Evolutionary conservation across 1,139 yeast species (phyloP), one percentile per base, ranked within the genome.

Genomic region (Schizosaccharomyces versatilis): DNA sequence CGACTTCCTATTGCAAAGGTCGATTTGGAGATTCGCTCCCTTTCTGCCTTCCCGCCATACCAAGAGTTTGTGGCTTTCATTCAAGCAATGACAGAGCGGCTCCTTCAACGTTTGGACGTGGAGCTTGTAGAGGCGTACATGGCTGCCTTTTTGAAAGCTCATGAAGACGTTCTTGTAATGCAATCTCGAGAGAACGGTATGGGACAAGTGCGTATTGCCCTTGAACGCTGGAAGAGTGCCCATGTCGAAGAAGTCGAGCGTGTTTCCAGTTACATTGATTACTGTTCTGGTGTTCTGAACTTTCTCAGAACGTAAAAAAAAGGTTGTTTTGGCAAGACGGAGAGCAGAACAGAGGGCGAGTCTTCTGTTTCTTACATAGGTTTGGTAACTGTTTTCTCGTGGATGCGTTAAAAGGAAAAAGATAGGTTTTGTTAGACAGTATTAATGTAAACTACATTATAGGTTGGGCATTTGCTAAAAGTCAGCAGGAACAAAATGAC

Each of bases 21-120:
- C 32, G 98, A 90, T 65, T 68, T 90, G 57, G 98, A 93, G 67
- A 78, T 90, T 56, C 78, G 94, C 61, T 81, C 96, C 1, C 67
- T 90, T 57, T 77, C 79, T 61, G 69, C 84, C 0, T 65, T 68
- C 38, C 76, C 80, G 8, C 84, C 85, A 10, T 72, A 74, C 62
- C 65, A 68, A 2, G 97, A 90, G 68, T 68, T 86, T 64, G 65
- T 75, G 0, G 68, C 71, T 59, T 86, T 90, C 61, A 70, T 86
- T 17, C 68, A 71, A 19, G 88, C 94, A 0, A 65, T 90, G 61
- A 71, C 76, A 5, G 69, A 67, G 55, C 94, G 90, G 3, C 66
- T 83, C 54, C 61, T 65, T 6, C 60, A 72, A n/a, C 81, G 81
- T 58, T 67, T 63, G 36, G 78, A 88, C 67, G 80, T 73, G 62